phyloP scores from a whole-genome alignment of 2,329 filamentous ascomycete genomes.

The Phoma sp. region DNA sequence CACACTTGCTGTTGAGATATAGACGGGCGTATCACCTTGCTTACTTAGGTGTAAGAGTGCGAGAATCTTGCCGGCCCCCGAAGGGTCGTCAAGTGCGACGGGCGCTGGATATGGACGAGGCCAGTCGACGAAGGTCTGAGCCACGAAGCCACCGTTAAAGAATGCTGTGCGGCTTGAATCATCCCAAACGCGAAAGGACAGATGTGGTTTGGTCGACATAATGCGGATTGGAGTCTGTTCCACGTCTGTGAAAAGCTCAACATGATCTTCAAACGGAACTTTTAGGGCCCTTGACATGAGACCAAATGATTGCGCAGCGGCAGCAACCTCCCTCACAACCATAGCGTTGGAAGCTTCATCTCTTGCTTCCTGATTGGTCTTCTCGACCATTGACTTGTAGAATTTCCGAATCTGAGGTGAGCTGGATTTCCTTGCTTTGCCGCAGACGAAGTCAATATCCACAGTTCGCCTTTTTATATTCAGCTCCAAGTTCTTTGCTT shows the following conservation, averaged over 20 bases:
- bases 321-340: background rate
- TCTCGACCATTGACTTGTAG: background rate
- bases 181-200: constrained; percentile 20
- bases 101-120: constrained; percentile 5
- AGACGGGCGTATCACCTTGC: constrained; percentile 9
- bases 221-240: background rate
- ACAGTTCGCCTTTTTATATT: background rate
- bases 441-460: constrained; percentile 3
- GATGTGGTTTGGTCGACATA: background rate
- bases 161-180: background rate
- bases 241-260: background rate
- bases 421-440: constrained; percentile 8
- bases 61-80: background rate
- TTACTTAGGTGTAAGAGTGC: constrained; percentile 7
- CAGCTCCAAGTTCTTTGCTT: background rate
- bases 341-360: background rate
- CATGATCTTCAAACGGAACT: background rate
- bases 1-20: constrained; percentile 10
- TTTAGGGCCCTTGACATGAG: background rate
- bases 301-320: background rate
- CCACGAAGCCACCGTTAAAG: constrained; percentile 10
- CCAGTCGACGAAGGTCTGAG: constrained; percentile 7
- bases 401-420: background rate
- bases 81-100: constrained; percentile 2
- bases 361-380: background rate